Evolutionary conservation across 2,329 filamentous ascomycete genomes (phyloP), one percentile per base, ranked within the genome.

Genomic region (Pseudogymnoascus sp.): DNA sequence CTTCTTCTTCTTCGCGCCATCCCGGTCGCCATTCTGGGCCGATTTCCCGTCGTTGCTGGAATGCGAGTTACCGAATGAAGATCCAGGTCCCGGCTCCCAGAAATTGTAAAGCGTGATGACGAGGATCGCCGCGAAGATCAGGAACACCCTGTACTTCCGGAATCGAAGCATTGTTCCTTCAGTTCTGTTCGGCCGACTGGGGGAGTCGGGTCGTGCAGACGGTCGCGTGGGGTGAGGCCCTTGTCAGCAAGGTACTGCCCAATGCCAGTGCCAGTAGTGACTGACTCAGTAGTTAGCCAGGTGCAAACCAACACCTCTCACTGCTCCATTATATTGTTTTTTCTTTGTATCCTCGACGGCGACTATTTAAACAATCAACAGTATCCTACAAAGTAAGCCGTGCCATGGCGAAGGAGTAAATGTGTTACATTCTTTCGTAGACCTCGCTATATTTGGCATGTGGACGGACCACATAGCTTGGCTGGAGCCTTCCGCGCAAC

Each of bases 121-220:
- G 59, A 84, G 73, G 62, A 86, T 71, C 65, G 82, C 73, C 61
- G 84, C 80, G 67, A 81, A 80, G 64, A 84, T 71, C 35, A 84
- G 72, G 65, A 87, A 85, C 63, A 85, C 77, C 63, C 86, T 81
- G 69, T 87, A 87, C 71, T 85, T 79, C 68, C 86, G 75, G 65
- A 82, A 78, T 60, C 86, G 82, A 63, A 83, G 73, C 80, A 88
- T 85, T 68, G 69, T 68, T 13, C 27, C 35, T 33, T 51, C 44
- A 55, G 44, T 29, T 42, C 42, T 48, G 21, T 21, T 48, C 44
- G 27, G 27, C 27, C n/a, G 44, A 55, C 44, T 51, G 27, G 48
- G 44, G 15, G 13, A 31, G 48, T 33, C 29, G 48, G 48, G 48
- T 33, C 48, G 48, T 33, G 13, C 48, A 17, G 3, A 55, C n/a